Percentiles rank a stretch among this genome's conserved stretches.
These are phyloP conservation scores for Boletus sp. DNA, from an alignment of 768 basidiomycete genomes.

Conservation along the genomic window DNA sequence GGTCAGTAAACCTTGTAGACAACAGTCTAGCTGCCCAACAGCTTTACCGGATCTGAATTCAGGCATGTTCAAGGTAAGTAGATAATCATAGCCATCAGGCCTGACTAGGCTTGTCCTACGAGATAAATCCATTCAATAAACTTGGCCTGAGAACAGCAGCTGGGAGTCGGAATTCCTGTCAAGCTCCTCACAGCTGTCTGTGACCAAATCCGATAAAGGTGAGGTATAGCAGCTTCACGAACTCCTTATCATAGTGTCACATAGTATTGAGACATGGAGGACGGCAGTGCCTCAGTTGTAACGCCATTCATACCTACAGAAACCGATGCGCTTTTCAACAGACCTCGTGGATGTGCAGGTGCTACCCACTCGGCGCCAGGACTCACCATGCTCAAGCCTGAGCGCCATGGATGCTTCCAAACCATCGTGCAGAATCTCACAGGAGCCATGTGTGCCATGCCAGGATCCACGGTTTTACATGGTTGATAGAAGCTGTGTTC, in stretches of 20 bases:
- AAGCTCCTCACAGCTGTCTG: background rate
- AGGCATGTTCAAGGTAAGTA: background rate
- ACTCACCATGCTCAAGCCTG: constrained; percentile 5
- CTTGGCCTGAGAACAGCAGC: background rate
- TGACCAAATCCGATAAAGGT: constrained; percentile 2
- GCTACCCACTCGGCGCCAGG: constrained; percentile 4
- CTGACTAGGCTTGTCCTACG: too few relatives aligned
- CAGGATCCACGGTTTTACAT: constrained; percentile 61
- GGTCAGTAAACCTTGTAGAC: background rate
- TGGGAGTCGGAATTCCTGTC: background rate
- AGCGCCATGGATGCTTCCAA: background rate
- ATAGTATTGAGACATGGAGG: constrained; percentile 14
- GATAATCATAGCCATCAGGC: background rate
- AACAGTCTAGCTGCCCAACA: background rate
- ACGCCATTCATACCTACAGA: constrained; percentile 22
- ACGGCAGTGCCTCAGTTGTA: background rate
- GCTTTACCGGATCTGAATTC: background rate
- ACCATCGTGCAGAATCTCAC: background rate
- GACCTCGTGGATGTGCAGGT: background rate
- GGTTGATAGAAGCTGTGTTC: constrained; percentile 63
- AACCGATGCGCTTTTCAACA: constrained; percentile 12
- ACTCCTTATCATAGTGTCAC: background rate
- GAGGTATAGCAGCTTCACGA: background rate
- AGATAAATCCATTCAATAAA: background rate
- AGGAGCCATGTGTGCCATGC: constrained; percentile 10